These are phyloP conservation scores for Trichosporon sp. DNA, from an alignment of 1,284 basidiomycete species.

Conservation along the genomic window DNA sequence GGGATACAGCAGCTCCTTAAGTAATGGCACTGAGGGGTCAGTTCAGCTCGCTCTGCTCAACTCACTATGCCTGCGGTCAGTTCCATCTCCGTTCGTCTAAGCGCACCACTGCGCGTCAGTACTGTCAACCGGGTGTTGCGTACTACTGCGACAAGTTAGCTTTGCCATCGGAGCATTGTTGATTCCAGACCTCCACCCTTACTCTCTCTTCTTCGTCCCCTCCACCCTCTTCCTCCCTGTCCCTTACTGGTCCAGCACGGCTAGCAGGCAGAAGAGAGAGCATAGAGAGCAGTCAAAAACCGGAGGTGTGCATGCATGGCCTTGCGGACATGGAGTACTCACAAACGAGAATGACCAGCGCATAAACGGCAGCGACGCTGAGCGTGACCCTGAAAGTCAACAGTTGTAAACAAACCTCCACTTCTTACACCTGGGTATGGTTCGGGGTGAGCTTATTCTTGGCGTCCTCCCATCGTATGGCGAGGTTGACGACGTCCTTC, in stretches of 20 bases:
- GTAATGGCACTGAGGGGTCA: slow-evolving; percentile 40
- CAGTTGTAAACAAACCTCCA: neutral
- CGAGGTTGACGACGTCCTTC: neutral
- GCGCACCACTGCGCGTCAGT: slow-evolving; percentile 10
- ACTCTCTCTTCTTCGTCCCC: no score
- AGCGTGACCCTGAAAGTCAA: slow-evolving; percentile 42
- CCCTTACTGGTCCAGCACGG: no score
- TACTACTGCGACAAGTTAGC: slow-evolving; percentile 21
- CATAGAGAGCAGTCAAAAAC: no score
- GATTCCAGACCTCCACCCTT: no score
- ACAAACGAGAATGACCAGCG: slow-evolving; percentile 48
- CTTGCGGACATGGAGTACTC: slow-evolving; percentile 19
- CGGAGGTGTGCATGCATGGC: neutral
- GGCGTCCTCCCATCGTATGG: neutral
- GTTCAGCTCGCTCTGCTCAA: neutral
- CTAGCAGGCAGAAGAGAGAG: no score
- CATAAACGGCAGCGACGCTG: slow-evolving; percentile 48
- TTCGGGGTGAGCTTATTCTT: slow-evolving; percentile 1
- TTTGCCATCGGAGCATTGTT: neutral
- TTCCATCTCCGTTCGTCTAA: neutral
- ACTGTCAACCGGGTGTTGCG: neutral
- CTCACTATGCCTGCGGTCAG: slow-evolving; percentile 29
- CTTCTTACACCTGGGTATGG: slow-evolving; percentile 2
- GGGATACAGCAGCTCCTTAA: slow-evolving; percentile 73
- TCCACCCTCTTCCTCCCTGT: no score